These are phyloP conservation scores for Arthromyces matolae DNA, from an alignment of 768 basidiomycete genomes.

Conservation along the genomic window DNA sequence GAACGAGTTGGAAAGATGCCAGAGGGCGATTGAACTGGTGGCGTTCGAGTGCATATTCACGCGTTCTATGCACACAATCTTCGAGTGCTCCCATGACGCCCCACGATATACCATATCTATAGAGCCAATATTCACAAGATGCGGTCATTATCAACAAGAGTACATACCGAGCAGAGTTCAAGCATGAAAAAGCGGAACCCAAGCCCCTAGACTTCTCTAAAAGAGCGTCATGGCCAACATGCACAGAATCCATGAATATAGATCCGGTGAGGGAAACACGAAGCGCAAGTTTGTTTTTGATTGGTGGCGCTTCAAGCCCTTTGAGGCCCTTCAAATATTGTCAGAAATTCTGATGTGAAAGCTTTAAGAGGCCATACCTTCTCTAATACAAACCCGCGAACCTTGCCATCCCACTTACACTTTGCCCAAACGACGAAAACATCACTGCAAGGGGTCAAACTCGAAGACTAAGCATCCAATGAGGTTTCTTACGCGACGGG, in stretches of 20 bases:
- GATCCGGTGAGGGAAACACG: constrained; percentile 82
- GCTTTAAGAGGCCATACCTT: constrained; percentile 48
- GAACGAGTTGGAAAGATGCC: constrained; percentile 94
- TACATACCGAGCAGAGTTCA: constrained; percentile 77
- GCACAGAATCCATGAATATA: constrained; percentile 89
- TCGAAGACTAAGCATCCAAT: constrained; percentile 8
- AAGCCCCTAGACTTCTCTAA: constrained; percentile 79
- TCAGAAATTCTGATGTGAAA: background rate
- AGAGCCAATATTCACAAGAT: background rate
- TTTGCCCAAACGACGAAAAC: constrained; percentile 92
- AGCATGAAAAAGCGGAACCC: constrained; percentile 83
- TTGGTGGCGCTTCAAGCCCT: constrained; percentile 80
- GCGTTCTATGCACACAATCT: constrained; percentile 76
- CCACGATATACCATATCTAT: constrained; percentile 85
- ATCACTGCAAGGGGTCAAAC: constrained; percentile 47
- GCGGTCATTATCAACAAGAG: background rate
- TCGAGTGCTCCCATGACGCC: constrained; percentile 95
- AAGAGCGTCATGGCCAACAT: constrained; percentile 68
- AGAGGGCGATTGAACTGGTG: constrained; percentile 87
- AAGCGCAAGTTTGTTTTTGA: constrained; percentile 91
- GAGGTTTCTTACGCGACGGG: constrained; percentile 68
- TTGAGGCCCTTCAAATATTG: constrained; percentile 55
- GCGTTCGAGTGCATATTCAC: constrained; percentile 83
- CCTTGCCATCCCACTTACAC: constrained; percentile 89
- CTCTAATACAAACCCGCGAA: constrained; percentile 88